Conservation (phyloP, 148 eudicot species). For the Chenopodium suecicum region DNA sequence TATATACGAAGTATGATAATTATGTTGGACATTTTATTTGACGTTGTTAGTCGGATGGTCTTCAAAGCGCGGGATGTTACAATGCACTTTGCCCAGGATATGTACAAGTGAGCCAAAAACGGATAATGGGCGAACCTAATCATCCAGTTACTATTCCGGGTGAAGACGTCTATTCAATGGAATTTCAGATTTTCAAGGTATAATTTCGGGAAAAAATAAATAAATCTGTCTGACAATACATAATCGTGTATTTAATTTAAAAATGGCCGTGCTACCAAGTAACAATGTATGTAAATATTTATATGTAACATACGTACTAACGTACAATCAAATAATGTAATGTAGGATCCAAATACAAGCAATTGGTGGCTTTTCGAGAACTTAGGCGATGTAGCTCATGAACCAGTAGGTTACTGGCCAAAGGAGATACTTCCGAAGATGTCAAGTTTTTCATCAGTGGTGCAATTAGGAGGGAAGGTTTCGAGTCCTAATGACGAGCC, state of each 20-base stretch:
- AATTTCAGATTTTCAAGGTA: constrained; percentile 22
- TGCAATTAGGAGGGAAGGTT: constrained; percentile 30
- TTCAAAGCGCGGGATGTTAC: constrained; percentile 20
- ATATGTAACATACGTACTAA: too few species aligned
- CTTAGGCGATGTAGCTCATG: background rate
- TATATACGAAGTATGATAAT: background rate
- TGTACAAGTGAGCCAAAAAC: constrained; percentile 29
- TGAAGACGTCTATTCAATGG: constrained; percentile 1
- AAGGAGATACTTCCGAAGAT: constrained; percentile 17
- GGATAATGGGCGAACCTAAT: constrained; percentile 14
- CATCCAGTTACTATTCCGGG: constrained; percentile 18
- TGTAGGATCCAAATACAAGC: constrained; percentile 18
- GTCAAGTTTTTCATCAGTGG: constrained; percentile 5
- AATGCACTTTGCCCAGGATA: constrained; percentile 30
- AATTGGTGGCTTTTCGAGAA: constrained; percentile 25
- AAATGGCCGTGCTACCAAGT: too few species aligned
- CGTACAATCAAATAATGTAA: background rate
- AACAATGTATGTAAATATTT: too few species aligned
- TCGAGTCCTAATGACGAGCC: background rate
- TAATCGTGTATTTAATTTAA: too few species aligned
- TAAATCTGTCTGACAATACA: too few species aligned
- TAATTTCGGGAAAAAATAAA: too few species aligned
- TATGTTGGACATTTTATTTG: background rate
- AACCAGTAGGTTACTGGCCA: constrained; percentile 32
- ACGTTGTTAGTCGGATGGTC: constrained; percentile 24